Evolutionary conservation across 495 filamentous ascomycete species (phyloP), one percentile per base, ranked within the genome.

Genomic region (Trichoderma orchidacearum): DNA sequence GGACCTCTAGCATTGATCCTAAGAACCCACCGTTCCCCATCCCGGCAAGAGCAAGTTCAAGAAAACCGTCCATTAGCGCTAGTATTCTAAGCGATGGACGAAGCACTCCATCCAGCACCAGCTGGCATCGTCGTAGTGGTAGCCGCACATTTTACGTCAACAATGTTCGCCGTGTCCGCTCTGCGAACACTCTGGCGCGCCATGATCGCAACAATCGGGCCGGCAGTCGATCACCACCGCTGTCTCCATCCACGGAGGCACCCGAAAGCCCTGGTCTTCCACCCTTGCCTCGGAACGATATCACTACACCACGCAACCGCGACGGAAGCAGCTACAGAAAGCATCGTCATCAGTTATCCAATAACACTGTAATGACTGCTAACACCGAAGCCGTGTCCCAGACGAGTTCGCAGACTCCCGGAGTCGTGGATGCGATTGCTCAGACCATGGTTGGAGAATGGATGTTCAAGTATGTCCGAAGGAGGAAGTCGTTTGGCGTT

Each of bases 401-500:
- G 48, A 80, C 72, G 2, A 84, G 82, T 60, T 70, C 75, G 3
- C 83, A 90, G 62, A 77, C 85, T 28, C 85, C 85, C 0, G 86
- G 82, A 57, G 93, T 97, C 28, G 90, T 97, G n/a, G 92, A 97
- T 72, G 89, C 93, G 13, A 97, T 98, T 70, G 90, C 93, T 3
- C 89, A 95, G 62, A 96, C 93, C 5, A 98, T 97, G 93, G 89
- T 97, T 48, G 93, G 93, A 30, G 93, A 97, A 64, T 98, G 93
- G 93, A 97, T 98, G 93, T 97, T 85, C 80, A 98, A 98, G 65
- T 97, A 97, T 65, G 87, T 97, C 36, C 81, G 93, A 36, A 82
- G 90, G 66, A 81, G 93, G 60, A 96, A 88, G 69, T 93, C 93
- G 1, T 97, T 98, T 69, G 86, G 87, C 32, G 83, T 94, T 41